Conservation (phyloP, 75 land plant species). For the Cunninghamia lanceolata region DNA sequence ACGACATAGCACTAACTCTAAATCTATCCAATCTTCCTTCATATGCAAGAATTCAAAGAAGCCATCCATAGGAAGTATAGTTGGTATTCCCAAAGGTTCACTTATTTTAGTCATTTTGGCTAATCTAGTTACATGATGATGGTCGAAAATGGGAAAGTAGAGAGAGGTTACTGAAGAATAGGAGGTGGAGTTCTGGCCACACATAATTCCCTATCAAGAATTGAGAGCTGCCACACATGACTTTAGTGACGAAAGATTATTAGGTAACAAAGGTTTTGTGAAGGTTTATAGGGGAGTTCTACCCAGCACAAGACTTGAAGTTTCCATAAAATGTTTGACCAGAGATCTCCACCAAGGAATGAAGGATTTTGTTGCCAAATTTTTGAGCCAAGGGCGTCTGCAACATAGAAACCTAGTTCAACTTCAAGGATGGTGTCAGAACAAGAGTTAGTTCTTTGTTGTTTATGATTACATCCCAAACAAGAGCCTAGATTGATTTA, state of each 20-base stretch:
- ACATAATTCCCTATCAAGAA: conserved; percentile 39
- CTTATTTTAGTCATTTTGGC: not conserved
- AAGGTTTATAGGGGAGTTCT: conserved; percentile 49
- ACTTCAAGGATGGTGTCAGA: conserved; percentile 49
- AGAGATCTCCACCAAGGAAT: conserved; percentile 36
- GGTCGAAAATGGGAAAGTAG: not conserved
- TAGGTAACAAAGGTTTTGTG: conserved; percentile 60
- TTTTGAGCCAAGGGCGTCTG: conserved; percentile 38
- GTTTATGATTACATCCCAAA: conserved; percentile 64
- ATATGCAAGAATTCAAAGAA: not conserved
- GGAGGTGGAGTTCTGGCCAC: conserved; percentile 33
- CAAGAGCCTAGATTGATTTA: conserved; percentile 44
- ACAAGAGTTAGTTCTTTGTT: conserved; percentile 38
- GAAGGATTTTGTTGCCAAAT: conserved; percentile 53
- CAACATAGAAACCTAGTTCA: conserved; percentile 46
- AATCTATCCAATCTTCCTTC: conserved; percentile 19
- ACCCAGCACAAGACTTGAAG: conserved; percentile 19
- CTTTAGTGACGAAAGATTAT: conserved; percentile 23
- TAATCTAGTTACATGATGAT: not conserved
- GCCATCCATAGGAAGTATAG: not conserved
- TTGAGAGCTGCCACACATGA: conserved; percentile 37
- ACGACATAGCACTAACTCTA: conserved; percentile 25
- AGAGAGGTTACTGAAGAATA: conserved; percentile 34
- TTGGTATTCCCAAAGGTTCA: not conserved
- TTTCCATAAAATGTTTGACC: conserved; percentile 51